Evolutionary conservation across 257 asterid genomes (phyloP).

Genomic region (Hygrophila difformis): DNA sequence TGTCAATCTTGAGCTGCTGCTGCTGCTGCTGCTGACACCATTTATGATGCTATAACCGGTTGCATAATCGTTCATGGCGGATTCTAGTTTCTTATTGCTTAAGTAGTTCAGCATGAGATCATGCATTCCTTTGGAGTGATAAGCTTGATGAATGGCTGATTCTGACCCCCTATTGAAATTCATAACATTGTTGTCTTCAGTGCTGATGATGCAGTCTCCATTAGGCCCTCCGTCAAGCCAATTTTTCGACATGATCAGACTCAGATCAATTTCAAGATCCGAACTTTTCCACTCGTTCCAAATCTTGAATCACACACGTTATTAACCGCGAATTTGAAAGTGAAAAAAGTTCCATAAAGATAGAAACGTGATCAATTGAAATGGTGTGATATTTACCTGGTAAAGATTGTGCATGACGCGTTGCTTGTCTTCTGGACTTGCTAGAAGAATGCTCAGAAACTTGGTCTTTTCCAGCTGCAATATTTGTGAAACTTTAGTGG

Average conservation of each 20-base stretch:
- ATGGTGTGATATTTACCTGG: slow-evolving; percentile 26
- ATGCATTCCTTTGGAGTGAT: slow-evolving; percentile 21
- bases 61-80: too few relatives aligned
- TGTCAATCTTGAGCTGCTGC: slow-evolving; percentile 17
- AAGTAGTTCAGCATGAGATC: slow-evolving; percentile 21
- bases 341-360: too few relatives aligned
- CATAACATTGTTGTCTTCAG: slow-evolving; percentile 11
- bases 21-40: slow-evolving; percentile 8
- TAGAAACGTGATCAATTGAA: too few relatives aligned
- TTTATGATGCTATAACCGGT: too few relatives aligned
- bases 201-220: slow-evolving; percentile 8
- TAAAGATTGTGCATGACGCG: slow-evolving; percentile 30
- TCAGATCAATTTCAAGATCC: too few relatives aligned
- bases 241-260: slow-evolving; percentile 1
- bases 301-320: too few relatives aligned
- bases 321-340: neutral
- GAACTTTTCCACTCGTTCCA: too few relatives aligned
- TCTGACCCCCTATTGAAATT: slow-evolving; percentile 4
- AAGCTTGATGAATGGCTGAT: slow-evolving; percentile 10
- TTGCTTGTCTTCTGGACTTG: slow-evolving; percentile 31
- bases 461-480: slow-evolving; percentile 27
- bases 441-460: slow-evolving; percentile 29
- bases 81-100: slow-evolving; percentile 11
- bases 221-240: slow-evolving; percentile 18
- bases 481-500: slow-evolving; percentile 36